A percentile compares a stretch with the other conserved stretches of the same genome.
phyloP scores from a whole-genome alignment of 2,329 filamentous ascomycete species.

The Tetracladium maxilliforme region DNA sequence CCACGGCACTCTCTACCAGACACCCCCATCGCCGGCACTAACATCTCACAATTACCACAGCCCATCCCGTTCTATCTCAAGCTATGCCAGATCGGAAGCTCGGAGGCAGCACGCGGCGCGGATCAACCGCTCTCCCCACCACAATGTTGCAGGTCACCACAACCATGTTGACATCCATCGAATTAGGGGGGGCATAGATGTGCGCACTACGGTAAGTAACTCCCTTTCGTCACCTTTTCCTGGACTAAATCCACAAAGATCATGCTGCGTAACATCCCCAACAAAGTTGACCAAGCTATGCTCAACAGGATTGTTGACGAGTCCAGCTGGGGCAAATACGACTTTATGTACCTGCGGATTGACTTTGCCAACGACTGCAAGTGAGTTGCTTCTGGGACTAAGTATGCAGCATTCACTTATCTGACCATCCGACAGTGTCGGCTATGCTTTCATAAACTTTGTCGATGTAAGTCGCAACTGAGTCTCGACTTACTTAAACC shows the following conservation, averaged over 20 bases:
- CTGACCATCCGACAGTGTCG: conserved; percentile 51
- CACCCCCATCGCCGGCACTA: too few species aligned
- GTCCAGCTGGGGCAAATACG: conserved; percentile 68
- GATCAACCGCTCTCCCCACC: conserved; percentile 23
- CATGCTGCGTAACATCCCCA: conserved; percentile 91
- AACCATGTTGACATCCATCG: conserved; percentile 46
- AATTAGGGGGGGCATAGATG: conserved; percentile 53
- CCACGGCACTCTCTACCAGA: too few species aligned
- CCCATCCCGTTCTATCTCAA: conserved; percentile 20
- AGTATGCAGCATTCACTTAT: background rate
- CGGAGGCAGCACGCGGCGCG: conserved; percentile 34
- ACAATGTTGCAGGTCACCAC: conserved; percentile 33
- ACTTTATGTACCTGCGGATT: conserved; percentile 91
- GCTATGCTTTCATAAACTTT: conserved; percentile 97
- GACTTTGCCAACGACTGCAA: conserved; percentile 77
- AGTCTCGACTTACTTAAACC: background rate
- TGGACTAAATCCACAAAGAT: conserved; percentile 34
- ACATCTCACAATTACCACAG: conserved; percentile 23
- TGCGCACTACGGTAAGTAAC: conserved; percentile 54
- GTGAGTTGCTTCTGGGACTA: conserved; percentile 28
- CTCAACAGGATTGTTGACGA: conserved; percentile 70
- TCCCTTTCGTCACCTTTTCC: conserved; percentile 3
- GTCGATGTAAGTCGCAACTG: conserved; percentile 45
- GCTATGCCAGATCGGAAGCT: conserved; percentile 18
- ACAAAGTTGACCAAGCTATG: conserved; percentile 67